These are phyloP conservation scores for Claviceps sp. DNA, from an alignment of 2,329 filamentous ascomycete genomes.

Conservation along the genomic window DNA sequence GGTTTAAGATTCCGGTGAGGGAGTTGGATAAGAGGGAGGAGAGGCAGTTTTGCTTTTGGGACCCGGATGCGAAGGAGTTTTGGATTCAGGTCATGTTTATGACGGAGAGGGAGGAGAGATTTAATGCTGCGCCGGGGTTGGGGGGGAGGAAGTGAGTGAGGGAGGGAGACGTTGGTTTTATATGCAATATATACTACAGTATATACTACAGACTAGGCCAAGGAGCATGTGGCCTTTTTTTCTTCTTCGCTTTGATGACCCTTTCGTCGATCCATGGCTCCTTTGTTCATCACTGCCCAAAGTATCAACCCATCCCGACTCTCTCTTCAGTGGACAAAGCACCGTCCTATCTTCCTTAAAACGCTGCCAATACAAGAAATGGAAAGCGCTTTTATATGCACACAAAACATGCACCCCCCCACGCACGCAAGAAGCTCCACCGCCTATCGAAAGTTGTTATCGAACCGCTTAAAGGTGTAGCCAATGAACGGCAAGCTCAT, in stretches of 20 bases:
- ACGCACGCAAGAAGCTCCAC: neutral
- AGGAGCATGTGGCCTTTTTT: neutral
- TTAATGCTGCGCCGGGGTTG: conserved; percentile 50
- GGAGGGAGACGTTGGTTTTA: no score
- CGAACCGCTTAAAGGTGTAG: conserved; percentile 83
- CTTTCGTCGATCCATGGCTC: no score
- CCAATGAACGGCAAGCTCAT: conserved; percentile 72
- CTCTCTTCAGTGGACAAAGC: no score
- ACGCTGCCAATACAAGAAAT: neutral
- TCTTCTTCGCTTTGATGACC: neutral
- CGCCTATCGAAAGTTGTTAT: conserved; percentile 49
- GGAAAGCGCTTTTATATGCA: neutral
- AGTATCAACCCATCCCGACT: no score
- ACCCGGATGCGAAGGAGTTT: conserved; percentile 90
- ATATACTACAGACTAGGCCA: no score
- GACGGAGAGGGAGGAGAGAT: conserved; percentile 92
- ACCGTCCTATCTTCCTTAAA: neutral
- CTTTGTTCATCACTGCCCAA: no score
- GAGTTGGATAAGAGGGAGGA: conserved; percentile 86
- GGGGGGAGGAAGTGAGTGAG: conserved; percentile 30
- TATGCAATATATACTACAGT: no score
- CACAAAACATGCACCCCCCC: neutral
- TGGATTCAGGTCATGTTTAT: conserved; percentile 98
- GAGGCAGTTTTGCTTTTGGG: conserved; percentile 87
- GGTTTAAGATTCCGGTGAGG: conserved; percentile 85